A percentile compares a stretch with the other conserved stretches of the same genome.
These are phyloP conservation scores for Colletotrichum ledebouriae DNA, from an alignment of 2,329 filamentous ascomycete species.

Conservation along the genomic window DNA sequence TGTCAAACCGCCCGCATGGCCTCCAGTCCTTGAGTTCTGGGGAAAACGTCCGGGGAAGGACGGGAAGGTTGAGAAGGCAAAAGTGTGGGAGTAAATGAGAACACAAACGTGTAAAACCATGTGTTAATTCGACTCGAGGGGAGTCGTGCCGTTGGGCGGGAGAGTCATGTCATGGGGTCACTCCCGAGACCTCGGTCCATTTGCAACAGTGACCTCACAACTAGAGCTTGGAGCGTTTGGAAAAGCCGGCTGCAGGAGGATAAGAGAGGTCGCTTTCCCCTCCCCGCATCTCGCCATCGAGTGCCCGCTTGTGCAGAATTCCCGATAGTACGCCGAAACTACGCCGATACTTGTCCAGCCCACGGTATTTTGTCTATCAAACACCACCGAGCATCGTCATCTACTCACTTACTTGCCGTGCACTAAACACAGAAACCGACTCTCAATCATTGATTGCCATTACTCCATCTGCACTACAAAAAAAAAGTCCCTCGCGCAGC, in stretches of 20 bases:
- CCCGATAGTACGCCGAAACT: slow-evolving; percentile 35
- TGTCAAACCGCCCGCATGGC: background rate
- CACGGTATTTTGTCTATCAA: slow-evolving; percentile 5
- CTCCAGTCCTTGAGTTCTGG: background rate
- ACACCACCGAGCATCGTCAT: background rate
- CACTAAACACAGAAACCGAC: background rate
- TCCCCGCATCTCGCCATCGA: background rate
- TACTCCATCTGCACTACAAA: background rate
- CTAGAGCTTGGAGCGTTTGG: slow-evolving; percentile 5
- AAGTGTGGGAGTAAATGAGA: background rate
- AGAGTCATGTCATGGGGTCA: slow-evolving; percentile 41
- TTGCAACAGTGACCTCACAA: slow-evolving; percentile 32
- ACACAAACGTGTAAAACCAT: slow-evolving; percentile 11
- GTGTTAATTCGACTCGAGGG: slow-evolving; percentile 16
- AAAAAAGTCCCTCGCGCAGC: background rate
- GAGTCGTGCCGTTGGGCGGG: slow-evolving; percentile 11
- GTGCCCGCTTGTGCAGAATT: background rate
- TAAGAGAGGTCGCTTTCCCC: slow-evolving; percentile 37
- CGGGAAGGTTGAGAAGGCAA: background rate
- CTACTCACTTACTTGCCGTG: background rate
- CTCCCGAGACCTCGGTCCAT: slow-evolving; percentile 37
- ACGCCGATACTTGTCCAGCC: slow-evolving; percentile 17
- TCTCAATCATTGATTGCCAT: background rate
- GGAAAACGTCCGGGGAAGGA: background rate
- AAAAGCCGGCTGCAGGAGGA: slow-evolving; percentile 25